A percentile compares a stretch with the other conserved stretches of the same genome.
phyloP scores from a whole-genome alignment of 2,329 filamentous ascomycete species.

The Chaetomium globosum region DNA sequence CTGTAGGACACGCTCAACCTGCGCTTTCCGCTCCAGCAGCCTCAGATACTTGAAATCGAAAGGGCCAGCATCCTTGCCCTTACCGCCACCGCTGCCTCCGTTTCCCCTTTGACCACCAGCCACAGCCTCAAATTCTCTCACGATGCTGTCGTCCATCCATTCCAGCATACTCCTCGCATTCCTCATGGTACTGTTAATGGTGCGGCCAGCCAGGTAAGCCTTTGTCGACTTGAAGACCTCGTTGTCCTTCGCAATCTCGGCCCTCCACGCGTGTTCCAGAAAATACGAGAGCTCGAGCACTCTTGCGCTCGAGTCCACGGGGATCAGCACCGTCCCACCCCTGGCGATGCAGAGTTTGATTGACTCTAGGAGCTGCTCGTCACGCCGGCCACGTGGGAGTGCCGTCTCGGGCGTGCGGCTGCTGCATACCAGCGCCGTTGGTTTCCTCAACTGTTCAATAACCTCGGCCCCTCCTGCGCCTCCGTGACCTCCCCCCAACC shows the following conservation, averaged over 20 bases:
- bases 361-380: slow-evolving; percentile 81
- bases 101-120: slow-evolving; percentile 54
- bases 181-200: slow-evolving; percentile 83
- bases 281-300: slow-evolving; percentile 90
- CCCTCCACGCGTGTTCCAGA: slow-evolving; percentile 87
- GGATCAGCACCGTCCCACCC: slow-evolving; percentile 89
- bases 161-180: slow-evolving; percentile 95
- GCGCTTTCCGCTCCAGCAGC: slow-evolving; percentile 77
- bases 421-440: slow-evolving; percentile 91
- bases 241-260: slow-evolving; percentile 58
- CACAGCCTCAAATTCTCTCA: slow-evolving; percentile 83
- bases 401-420: slow-evolving; percentile 70
- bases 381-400: slow-evolving; percentile 74
- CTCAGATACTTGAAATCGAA: slow-evolving; percentile 90
- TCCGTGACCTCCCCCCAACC: slow-evolving; percentile 72
- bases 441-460: slow-evolving; percentile 88
- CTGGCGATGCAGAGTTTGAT: slow-evolving; percentile 76
- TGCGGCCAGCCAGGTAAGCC: slow-evolving; percentile 83
- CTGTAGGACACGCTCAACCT: slow-evolving; percentile 70
- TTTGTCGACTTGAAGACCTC: slow-evolving; percentile 57
- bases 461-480: slow-evolving; percentile 83
- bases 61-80: slow-evolving; percentile 64
- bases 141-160: slow-evolving; percentile 98
- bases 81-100: slow-evolving; percentile 52
- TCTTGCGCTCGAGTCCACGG: slow-evolving; percentile 92